Evolutionary conservation across 192 early-diverging fungal species (phyloP), one percentile per base, ranked within the genome.

Genomic region (Coemansia sp.): DNA sequence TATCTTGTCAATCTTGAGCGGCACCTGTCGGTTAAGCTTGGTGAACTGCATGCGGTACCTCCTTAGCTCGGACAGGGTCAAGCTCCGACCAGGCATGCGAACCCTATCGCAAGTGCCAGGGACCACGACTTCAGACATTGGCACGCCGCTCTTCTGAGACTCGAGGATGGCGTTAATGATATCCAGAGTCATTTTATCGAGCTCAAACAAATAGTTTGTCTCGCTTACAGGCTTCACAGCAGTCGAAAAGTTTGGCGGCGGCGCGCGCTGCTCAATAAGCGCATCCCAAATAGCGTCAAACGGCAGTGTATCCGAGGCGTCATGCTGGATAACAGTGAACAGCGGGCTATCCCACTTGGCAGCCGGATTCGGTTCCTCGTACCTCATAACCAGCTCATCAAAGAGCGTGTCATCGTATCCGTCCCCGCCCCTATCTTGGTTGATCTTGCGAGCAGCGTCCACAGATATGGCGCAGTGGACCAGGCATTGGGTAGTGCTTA

Each of bases 281-380:
- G 94, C 87, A 43, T 88, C 85, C 87, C 92, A 91, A 38, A 96
- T 91, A n/a, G 73, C 68, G 29, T 90, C 88, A 53, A 86, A 77
- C 6, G 92, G 90, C 29, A 91, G 68, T 37, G 8, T 12, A 10
- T 73, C 70, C 11, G 75, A 65, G 1, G 64, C 61, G 38, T 94
- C 94, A 22, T 89, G 84, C 59, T 91, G 91, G 10, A 95, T 79
- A 6, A 98, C 71, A 0, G 93, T 93, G 64, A 97, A 96, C n/a
- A 99, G 82, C 19, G 98, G 98, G 1, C 94, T 89, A 76, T 99
- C 98, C 98, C 98, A 99, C 47, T 92, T 85, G 70, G 94, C 93
- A 11, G 87, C 76, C 6, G 86, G 85, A 64, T 97, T 93, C 29
- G 96, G 97, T 60, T 99, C 98, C 86, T 99, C 98, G 51, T 94